Percentiles rank a stretch among this genome's conserved stretches.
Evolutionary conservation across 1,284 basidiomycete genomes (phyloP).

Genomic region (Golubevia sp.): DNA sequence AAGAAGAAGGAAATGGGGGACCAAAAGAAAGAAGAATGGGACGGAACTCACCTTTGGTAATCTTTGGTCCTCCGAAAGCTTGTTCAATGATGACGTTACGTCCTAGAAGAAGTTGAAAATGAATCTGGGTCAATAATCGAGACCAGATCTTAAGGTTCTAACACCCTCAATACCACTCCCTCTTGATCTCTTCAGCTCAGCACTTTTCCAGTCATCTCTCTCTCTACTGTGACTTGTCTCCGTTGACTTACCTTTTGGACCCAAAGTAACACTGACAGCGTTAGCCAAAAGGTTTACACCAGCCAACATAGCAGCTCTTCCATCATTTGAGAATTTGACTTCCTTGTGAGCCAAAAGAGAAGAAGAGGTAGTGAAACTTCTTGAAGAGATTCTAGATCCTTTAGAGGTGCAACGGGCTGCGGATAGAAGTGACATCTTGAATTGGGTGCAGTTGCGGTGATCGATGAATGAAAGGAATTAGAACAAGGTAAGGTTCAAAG

Average conservation of each 20-base stretch:
- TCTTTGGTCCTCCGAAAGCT: conserved; percentile 94
- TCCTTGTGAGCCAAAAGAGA: conserved; percentile 48
- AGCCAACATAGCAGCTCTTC: conserved; percentile 52
- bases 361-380: conserved; percentile 27
- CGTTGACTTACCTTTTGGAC: conserved; percentile 80
- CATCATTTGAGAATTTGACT: conserved; percentile 60
- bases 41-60: conserved; percentile 89
- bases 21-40: too few relatives aligned
- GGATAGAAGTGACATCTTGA: conserved; percentile 42
- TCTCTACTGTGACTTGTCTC: neutral
- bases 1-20: conserved; percentile 12
- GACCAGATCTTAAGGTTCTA: neutral
- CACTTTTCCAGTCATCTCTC: neutral
- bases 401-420: conserved; percentile 30
- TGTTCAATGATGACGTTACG: conserved; percentile 99
- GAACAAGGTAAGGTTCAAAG: conserved; percentile 5
- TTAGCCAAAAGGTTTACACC: conserved; percentile 60
- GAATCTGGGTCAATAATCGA: neutral
- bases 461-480: conserved; percentile 1
- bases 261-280: conserved; percentile 81
- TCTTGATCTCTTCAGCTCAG: too few relatives aligned
- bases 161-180: too few relatives aligned
- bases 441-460: too few relatives aligned
- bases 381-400: conserved; percentile 29
- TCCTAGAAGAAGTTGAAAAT: conserved; percentile 65